These are phyloP conservation scores for Saccharomyces hybrid DNA, from an alignment of 1,139 yeast species.

Conservation along the genomic window DNA sequence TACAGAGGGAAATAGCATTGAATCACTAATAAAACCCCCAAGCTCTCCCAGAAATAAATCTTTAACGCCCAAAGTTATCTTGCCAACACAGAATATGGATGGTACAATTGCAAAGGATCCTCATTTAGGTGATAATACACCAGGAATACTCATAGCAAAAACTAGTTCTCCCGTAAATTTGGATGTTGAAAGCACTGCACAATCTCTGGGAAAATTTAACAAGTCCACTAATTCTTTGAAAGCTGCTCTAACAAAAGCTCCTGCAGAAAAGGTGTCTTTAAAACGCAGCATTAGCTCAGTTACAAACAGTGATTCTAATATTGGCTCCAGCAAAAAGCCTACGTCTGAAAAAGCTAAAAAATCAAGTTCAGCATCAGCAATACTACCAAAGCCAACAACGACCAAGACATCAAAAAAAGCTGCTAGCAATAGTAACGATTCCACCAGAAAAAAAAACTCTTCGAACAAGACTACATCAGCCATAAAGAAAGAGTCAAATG, in stretches of 20 bases:
- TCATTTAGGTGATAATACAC: slow-evolving; percentile 4
- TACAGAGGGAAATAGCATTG: neutral
- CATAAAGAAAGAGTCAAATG: neutral
- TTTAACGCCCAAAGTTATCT: slow-evolving; percentile 10
- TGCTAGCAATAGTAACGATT: neutral
- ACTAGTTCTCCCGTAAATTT: slow-evolving; percentile 17
- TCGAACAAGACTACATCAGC: neutral
- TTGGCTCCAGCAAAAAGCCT: neutral
- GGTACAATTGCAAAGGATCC: neutral
- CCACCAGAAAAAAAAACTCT: neutral
- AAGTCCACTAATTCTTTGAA: neutral
- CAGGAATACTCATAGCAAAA: slow-evolving; percentile 14
- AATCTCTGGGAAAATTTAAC: neutral
- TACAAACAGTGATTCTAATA: neutral
- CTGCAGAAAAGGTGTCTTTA: neutral
- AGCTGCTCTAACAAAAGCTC: neutral
- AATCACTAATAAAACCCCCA: neutral
- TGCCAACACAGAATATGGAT: slow-evolving; percentile 17
- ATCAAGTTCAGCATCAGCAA: slow-evolving; percentile 3
- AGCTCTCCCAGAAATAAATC: neutral
- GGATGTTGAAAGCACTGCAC: neutral
- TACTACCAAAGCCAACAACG: slow-evolving; percentile 1
- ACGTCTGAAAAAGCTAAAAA: slow-evolving; percentile 1
- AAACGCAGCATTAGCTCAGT: slow-evolving; percentile 10
- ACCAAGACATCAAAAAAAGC: neutral